phyloP scores from a whole-genome alignment of 306 rosid species.

The Comarum palustre region DNA sequence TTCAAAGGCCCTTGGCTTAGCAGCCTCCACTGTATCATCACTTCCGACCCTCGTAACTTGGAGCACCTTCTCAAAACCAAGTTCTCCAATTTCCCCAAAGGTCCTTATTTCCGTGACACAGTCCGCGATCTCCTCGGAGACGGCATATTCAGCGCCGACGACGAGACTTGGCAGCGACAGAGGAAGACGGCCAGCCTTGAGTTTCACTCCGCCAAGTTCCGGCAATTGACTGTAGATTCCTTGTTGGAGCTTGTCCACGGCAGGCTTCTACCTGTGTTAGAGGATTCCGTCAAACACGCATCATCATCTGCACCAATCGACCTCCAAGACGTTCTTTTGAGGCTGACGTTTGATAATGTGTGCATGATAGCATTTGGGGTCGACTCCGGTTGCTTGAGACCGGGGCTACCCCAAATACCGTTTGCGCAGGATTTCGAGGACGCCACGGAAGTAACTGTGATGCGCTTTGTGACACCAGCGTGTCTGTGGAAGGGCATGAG shows the following conservation, averaged over 20 bases:
- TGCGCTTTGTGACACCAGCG: conserved; percentile 63
- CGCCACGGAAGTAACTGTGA: conserved; percentile 70
- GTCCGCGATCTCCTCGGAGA: conserved; percentile 69
- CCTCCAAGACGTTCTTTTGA: conserved; percentile 70
- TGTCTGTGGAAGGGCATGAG: conserved; percentile 72
- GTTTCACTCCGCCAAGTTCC: conserved; percentile 74
- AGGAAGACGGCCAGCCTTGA: conserved; percentile 87
- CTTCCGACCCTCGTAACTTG: conserved; percentile 78
- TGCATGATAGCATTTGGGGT: conserved; percentile 94
- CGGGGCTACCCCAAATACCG: conserved; percentile 54
- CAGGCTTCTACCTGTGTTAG: conserved; percentile 58
- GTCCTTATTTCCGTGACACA: conserved; percentile 60
- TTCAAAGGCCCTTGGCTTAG: conserved; percentile 71
- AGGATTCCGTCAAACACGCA: conserved; percentile 27
- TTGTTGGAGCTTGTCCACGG: conserved; percentile 62
- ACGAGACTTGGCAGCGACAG: conserved; percentile 74
- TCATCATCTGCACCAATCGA: conserved; percentile 32
- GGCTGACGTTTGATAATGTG: conserved; percentile 83
- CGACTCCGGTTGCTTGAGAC: conserved; percentile 74
- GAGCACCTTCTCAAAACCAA: conserved; percentile 84
- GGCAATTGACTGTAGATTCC: conserved; percentile 55
- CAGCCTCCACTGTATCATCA: conserved; percentile 60
- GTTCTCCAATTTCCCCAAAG: conserved; percentile 71
- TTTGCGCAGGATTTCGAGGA: conserved; percentile 89
- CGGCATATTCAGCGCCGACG: conserved; percentile 77